These are phyloP conservation scores for Starmera stellimalicola DNA, from an alignment of 1,139 yeast species.

Conservation along the genomic window DNA sequence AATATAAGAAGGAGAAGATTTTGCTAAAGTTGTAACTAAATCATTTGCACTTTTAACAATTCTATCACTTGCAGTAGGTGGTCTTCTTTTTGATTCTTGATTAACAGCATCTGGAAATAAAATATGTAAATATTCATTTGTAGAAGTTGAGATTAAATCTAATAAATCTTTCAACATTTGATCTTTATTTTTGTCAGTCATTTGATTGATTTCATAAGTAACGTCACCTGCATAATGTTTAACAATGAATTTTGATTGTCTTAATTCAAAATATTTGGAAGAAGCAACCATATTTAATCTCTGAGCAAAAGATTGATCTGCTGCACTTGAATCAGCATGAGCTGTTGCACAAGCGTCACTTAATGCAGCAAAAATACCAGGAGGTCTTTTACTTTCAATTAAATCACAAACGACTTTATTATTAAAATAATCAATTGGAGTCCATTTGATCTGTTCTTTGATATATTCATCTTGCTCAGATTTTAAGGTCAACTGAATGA, in stretches of 20 bases:
- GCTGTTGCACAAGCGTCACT: conserved; percentile 98
- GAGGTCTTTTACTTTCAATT: conserved; percentile 91
- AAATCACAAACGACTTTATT: conserved; percentile 95
- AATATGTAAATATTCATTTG: conserved; percentile 52
- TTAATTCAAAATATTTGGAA: conserved; percentile 83
- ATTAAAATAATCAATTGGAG: conserved; percentile 94
- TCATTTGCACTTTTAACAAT: conserved; percentile 88
- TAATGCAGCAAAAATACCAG: conserved; percentile 93
- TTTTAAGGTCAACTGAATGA: conserved; percentile 88
- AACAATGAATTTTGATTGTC: conserved; percentile 80
- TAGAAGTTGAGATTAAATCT: conserved; percentile 65
- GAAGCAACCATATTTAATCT: conserved; percentile 75
- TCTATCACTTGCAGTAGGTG: conserved; percentile 97
- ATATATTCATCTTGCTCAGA: conserved; percentile 98
- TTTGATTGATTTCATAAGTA: conserved; percentile 77
- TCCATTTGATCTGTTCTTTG: conserved; percentile 93
- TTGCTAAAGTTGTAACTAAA: conserved; percentile 80
- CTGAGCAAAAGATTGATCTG: conserved; percentile 94
- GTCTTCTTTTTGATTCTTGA: conserved; percentile 68
- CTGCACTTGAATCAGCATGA: conserved; percentile 95
- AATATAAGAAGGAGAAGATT: conserved; percentile 89
- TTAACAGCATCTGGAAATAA: conserved; percentile 78
- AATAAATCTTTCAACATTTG: conserved; percentile 83
- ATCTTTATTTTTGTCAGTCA: conserved; percentile 97
- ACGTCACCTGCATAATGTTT: conserved; percentile 99